Conservation (phyloP, 78 protist genomes). For the Tieghemostelium lacteum region DNA sequence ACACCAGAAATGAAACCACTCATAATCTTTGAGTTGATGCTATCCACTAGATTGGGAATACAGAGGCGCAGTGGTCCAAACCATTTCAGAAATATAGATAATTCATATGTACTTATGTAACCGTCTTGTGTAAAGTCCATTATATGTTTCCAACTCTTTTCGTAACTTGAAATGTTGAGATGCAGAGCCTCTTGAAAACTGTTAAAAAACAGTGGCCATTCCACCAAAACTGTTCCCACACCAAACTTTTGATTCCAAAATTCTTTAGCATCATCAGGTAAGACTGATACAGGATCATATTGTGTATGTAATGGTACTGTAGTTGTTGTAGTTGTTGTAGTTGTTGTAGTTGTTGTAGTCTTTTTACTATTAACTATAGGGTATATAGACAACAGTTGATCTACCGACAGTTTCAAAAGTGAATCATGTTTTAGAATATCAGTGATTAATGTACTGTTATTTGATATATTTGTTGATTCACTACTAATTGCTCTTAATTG, state of each 20-base stretch:
- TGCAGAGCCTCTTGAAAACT: conserved; percentile 19
- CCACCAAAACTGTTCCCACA: conserved; percentile 2
- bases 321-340: not conserved
- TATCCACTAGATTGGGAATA: conserved; percentile 2
- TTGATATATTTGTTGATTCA: not conserved
- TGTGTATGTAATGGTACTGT: not conserved
- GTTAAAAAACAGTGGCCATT: conserved; percentile 21
- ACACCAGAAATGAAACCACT: conserved; percentile 82
- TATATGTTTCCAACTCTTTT: conserved; percentile 6
- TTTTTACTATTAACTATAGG: too few species aligned
- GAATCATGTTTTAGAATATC: conserved; percentile 43
- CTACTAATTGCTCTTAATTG: not conserved
- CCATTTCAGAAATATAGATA: conserved; percentile 59
- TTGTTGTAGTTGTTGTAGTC: too few species aligned
- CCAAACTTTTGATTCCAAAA: conserved; percentile 51
- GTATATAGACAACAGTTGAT: conserved; percentile 49
- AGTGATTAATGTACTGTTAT: not conserved
- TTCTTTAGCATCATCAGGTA: conserved; percentile 19
- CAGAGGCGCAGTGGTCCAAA: conserved; percentile 52
- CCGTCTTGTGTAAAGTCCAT: conserved; percentile 70
- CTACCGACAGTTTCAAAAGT: conserved; percentile 50
- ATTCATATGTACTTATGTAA: conserved; percentile 32
- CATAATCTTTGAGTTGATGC: conserved; percentile 37
- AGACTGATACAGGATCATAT: conserved; percentile 6
- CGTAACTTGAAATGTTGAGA: not conserved